These are phyloP conservation scores for Russula brevipes DNA, from an alignment of 768 basidiomycete species.

Conservation along the genomic window DNA sequence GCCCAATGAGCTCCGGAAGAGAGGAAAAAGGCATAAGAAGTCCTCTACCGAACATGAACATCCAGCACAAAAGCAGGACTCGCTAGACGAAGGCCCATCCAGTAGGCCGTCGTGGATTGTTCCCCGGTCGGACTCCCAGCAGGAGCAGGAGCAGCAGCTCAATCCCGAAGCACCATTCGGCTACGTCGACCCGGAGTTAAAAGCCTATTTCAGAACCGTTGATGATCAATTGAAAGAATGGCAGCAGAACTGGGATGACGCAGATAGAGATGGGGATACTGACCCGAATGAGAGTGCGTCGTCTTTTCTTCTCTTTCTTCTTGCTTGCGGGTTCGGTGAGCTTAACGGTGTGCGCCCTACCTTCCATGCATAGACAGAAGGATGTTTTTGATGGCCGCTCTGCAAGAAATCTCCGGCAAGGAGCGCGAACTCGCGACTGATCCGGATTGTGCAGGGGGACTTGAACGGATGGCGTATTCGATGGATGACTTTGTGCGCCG, in stretches of 20 bases:
- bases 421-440: slow-evolving; percentile 90
- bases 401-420: slow-evolving; percentile 80
- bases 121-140: slow-evolving; percentile 34
- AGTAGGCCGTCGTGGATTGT: slow-evolving; percentile 71
- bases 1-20: slow-evolving; percentile 71
- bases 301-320: slow-evolving; percentile 14
- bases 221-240: slow-evolving; percentile 85
- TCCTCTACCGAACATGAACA: slow-evolving; percentile 29
- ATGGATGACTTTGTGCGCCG: slow-evolving; percentile 96
- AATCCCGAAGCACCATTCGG: slow-evolving; percentile 81
- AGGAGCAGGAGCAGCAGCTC: slow-evolving; percentile 39
- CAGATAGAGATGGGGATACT: slow-evolving; percentile 41
- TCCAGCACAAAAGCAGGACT: slow-evolving; percentile 25
- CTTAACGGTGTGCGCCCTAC: not conserved
- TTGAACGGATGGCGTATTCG: slow-evolving; percentile 86
- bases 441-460: slow-evolving; percentile 83
- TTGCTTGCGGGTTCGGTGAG: slow-evolving; percentile 21
- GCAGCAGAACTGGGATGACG: slow-evolving; percentile 55
- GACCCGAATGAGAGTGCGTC: slow-evolving; percentile 68
- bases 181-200: slow-evolving; percentile 81
- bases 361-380: slow-evolving; percentile 14
- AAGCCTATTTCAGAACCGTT: slow-evolving; percentile 88
- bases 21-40: slow-evolving; percentile 73
- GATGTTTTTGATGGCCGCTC: slow-evolving; percentile 74
- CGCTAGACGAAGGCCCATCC: slow-evolving; percentile 11